Conservation (phyloP, 768 basidiomycete species). For the Saitozyma sp. region DNA sequence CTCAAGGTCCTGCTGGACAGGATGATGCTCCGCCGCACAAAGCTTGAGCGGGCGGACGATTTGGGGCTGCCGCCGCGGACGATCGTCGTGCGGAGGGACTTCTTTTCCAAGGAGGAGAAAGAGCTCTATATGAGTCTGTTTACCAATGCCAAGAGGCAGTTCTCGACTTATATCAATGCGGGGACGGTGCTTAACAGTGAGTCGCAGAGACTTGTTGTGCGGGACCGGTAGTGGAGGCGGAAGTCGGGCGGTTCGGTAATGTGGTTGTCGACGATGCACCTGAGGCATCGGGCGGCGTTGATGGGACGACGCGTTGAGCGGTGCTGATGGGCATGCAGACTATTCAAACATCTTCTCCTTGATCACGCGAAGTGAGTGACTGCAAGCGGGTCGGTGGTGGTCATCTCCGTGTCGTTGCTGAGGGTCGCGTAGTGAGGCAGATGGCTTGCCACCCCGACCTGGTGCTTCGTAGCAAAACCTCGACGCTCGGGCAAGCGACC, state of each 20-base stretch:
- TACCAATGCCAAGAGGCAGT: constrained; percentile 87
- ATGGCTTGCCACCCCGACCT: constrained; percentile 71
- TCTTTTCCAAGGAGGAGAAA: constrained; percentile 95
- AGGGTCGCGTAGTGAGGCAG: constrained; percentile 45
- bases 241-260: no score
- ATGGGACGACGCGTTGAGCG: not conserved
- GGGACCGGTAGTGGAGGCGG: no score
- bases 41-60: constrained; percentile 95
- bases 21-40: constrained; percentile 80
- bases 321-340: constrained; percentile 26
- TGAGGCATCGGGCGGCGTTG: no score
- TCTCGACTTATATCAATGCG: constrained; percentile 80
- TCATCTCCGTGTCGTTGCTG: not conserved
- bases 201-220: constrained; percentile 53
- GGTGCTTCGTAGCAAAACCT: constrained; percentile 82
- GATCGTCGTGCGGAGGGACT: constrained; percentile 81
- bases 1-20: constrained; percentile 81
- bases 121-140: constrained; percentile 89
- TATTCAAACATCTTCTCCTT: constrained; percentile 58
- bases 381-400: no score
- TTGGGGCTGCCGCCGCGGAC: constrained; percentile 90
- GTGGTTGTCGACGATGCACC: no score
- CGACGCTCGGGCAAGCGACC: constrained; percentile 57
- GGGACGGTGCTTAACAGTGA: constrained; percentile 90
- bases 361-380: constrained; percentile 77